Evolutionary conservation across 228 moss, liverwort and hornwort genomes (phyloP).

Genomic region (Sphagnum magellanicum): DNA sequence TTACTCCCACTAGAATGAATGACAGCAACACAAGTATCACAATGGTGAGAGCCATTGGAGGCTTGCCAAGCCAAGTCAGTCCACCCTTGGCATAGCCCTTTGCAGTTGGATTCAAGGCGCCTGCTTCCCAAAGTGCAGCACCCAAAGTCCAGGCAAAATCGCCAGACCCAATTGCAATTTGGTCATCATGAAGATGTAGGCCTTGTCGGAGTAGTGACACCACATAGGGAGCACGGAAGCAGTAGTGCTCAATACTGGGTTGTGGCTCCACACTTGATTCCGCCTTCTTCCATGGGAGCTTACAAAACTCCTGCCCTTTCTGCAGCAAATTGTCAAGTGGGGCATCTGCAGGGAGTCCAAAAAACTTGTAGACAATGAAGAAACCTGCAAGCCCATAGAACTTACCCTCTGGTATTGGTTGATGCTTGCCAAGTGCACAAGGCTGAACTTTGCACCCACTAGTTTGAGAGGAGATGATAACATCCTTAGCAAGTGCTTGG

Average conservation of each 20-base stretch:
- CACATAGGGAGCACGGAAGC: slow-evolving; percentile 91
- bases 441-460: slow-evolving; percentile 20
- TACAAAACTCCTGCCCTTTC: slow-evolving; percentile 77
- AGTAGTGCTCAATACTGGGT: slow-evolving; percentile 94
- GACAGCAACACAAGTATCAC: slow-evolving; percentile 47
- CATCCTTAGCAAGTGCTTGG: slow-evolving; percentile 48
- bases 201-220: slow-evolving; percentile 77
- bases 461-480: slow-evolving; percentile 51
- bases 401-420: slow-evolving; percentile 69
- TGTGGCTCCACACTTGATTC: slow-evolving; percentile 67
- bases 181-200: slow-evolving; percentile 68
- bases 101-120: slow-evolving; percentile 53
- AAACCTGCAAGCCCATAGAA: slow-evolving; percentile 91
- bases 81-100: slow-evolving; percentile 10
- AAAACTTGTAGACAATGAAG: slow-evolving; percentile 92
- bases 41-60: slow-evolving; percentile 22
- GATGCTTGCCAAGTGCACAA: slow-evolving; percentile 92
- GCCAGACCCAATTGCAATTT: slow-evolving; percentile 80
- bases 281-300: slow-evolving; percentile 68
- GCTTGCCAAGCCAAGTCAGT: slow-evolving; percentile 19
- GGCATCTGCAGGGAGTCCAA: slow-evolving; percentile 61
- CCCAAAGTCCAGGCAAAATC: slow-evolving; percentile 98
- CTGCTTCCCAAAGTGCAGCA: slow-evolving; percentile 92
- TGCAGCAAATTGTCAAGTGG: slow-evolving; percentile 63
- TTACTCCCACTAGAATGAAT: slow-evolving; percentile 38